phyloP scores from a whole-genome alignment of 331 rosid species.

The Stylosanthes scabra region DNA sequence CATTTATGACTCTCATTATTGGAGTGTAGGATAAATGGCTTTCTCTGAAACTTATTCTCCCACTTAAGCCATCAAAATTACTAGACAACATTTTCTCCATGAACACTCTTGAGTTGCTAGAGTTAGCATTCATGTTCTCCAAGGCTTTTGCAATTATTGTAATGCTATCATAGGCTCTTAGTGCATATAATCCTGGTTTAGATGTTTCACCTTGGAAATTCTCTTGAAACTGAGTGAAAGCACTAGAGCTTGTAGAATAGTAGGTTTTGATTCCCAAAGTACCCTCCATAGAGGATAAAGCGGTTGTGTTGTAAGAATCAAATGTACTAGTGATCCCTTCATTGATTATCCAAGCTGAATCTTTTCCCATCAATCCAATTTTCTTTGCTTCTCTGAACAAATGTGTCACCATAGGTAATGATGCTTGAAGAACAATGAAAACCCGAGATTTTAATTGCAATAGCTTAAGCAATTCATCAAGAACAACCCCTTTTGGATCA shows the following conservation, averaged over 20 bases:
- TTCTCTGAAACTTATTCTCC: slow-evolving; percentile 40
- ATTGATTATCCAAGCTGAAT: slow-evolving; percentile 67
- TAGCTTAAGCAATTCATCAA: slow-evolving; percentile 51
- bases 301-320: slow-evolving; percentile 37
- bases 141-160: slow-evolving; percentile 44
- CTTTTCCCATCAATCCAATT: slow-evolving; percentile 48
- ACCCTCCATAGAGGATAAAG: slow-evolving; percentile 60
- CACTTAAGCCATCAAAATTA: slow-evolving; percentile 47
- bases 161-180: slow-evolving; percentile 65
- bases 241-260: slow-evolving; percentile 31
- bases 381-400: slow-evolving; percentile 62
- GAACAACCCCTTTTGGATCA: slow-evolving; percentile 56
- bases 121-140: slow-evolving; percentile 31
- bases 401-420: slow-evolving; percentile 55
- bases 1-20: slow-evolving; percentile 53
- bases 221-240: slow-evolving; percentile 42
- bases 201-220: slow-evolving; percentile 35
- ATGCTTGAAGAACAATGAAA: slow-evolving; percentile 61
- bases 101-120: slow-evolving; percentile 32
- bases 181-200: slow-evolving; percentile 49
- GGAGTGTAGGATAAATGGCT: slow-evolving; percentile 36
- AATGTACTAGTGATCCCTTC: slow-evolving; percentile 50
- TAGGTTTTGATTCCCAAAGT: slow-evolving; percentile 58
- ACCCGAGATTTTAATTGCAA: slow-evolving; percentile 49
- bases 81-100: slow-evolving; percentile 38